Percentiles rank a stretch among this genome's conserved stretches.
These are phyloP conservation scores for Singerocomus rubriflavus DNA, from an alignment of 1,284 basidiomycete species.

Conservation along the genomic window DNA sequence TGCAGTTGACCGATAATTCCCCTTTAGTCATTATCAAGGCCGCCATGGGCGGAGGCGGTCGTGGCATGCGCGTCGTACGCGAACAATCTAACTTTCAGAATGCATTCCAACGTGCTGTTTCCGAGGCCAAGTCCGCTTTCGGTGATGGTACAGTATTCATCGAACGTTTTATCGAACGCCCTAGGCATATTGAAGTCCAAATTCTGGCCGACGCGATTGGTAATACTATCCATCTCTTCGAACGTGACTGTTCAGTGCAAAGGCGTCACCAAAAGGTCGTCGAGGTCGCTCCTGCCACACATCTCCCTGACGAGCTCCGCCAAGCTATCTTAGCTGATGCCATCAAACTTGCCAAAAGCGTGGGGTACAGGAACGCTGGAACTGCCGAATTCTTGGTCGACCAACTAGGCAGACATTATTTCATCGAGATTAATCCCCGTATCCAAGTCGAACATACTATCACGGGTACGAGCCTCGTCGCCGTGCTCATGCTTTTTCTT, in stretches of 20 bases:
- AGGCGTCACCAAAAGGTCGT: constrained; percentile 98
- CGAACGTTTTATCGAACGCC: constrained; percentile 94
- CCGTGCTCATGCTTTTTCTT: constrained; percentile 1
- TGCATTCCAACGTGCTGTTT: constrained; percentile 90
- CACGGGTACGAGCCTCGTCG: constrained; percentile 59
- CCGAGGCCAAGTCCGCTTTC: constrained; percentile 94
- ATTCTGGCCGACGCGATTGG: constrained; percentile 88
- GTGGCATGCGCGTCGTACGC: constrained; percentile 98
- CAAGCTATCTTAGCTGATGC: constrained; percentile 87
- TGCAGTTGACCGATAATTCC: not conserved
- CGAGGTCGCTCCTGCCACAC: constrained; percentile 95
- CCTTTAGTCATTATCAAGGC: constrained; percentile 90
- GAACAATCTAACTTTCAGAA: constrained; percentile 89
- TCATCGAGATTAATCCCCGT: constrained; percentile 98
- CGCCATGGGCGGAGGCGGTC: constrained; percentile 97
- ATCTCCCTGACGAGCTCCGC: constrained; percentile 88
- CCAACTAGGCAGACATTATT: constrained; percentile 93
- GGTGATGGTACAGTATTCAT: constrained; percentile 99
- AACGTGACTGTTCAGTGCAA: constrained; percentile 98
- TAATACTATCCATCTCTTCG: constrained; percentile 95
- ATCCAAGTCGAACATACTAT: constrained; percentile 99
- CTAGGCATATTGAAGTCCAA: constrained; percentile 97
- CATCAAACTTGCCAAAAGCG: constrained; percentile 91
- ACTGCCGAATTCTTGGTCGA: constrained; percentile 98
- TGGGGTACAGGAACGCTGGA: constrained; percentile 94